Evolutionary conservation across 345 rosid genomes (phyloP), one percentile per base, ranked within the genome.

Genomic region (Pistacia integerrima): DNA sequence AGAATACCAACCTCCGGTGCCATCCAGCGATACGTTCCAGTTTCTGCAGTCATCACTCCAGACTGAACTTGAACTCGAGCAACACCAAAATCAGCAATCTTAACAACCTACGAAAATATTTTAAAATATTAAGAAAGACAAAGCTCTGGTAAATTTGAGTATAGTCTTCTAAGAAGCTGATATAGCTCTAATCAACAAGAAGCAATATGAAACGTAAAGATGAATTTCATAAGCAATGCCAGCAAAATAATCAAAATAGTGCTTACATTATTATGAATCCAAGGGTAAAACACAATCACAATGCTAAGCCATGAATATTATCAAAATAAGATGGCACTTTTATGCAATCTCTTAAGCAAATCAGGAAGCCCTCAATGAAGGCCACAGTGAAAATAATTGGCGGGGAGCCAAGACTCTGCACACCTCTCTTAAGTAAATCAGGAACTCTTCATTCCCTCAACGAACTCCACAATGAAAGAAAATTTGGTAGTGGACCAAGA

Each of bases 11-110:
- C 94, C 92, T 90, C 94, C 22, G 92, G 94, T 75, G 94, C 94
- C 94, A 90, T 90, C 94, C 94, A 90, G 33, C 92, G 90, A 69
- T 90, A 90, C 4, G 92, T 88, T 72, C 94, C 94, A 63, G 92
- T 90, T 85, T 90, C 94, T 20, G 91, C 92, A 35, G 94, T 90
- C 94, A 90, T 90, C 73, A 87, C 86, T 30, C 92, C 94, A 55
- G 91, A 73, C 74, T 74, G 86, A 75, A 79, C 78, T 77, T 87
- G 86, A 76, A 91, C 88, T 82, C 90, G 86, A 74, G 95, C 92
- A 80, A 91, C 87, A 67, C 92, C 95, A 83, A 91, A 91, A 83
- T 91, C 95, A 20, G 92, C 88, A 77, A 91, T 85, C 81, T 91
- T 91, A 44, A 88, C 91, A 30, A 83, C 89, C 95, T 89, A 82